phyloP scores from a whole-genome alignment of 2,329 filamentous ascomycete genomes.

The Scedosporium dehoogii region DNA sequence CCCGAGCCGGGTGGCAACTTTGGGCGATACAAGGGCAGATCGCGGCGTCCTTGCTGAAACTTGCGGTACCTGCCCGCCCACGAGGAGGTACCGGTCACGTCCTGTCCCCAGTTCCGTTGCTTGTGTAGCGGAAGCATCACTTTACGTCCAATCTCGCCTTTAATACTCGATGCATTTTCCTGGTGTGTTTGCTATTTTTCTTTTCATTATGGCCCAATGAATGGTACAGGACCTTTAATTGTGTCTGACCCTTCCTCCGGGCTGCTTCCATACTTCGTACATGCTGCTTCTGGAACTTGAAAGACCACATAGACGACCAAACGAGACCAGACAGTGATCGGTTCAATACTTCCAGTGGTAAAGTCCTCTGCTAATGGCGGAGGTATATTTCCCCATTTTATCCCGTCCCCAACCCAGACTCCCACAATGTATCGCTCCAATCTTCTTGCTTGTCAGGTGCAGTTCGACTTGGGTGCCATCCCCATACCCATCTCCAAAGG shows the following conservation, averaged over 20 bases:
- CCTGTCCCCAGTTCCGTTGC: background rate
- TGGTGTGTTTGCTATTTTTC: too few species aligned
- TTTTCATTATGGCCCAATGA: too few species aligned
- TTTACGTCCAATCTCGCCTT: too few species aligned
- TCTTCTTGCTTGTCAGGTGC: background rate
- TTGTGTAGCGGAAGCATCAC: too few species aligned
- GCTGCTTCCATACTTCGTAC: too few species aligned
- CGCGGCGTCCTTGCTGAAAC: background rate
- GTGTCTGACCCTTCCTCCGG: too few species aligned
- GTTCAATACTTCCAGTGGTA: too few species aligned
- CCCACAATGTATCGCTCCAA: background rate
- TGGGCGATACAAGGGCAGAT: background rate
- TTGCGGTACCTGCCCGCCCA: background rate
- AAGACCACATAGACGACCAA: too few species aligned
- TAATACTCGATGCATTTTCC: too few species aligned
- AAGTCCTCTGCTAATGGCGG: background rate
- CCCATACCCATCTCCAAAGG: background rate
- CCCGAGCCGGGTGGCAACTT: constrained; percentile 7
- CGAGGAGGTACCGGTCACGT: background rate
- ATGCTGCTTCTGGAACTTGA: too few species aligned
- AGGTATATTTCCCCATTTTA: constrained; percentile 4
- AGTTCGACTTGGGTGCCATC: background rate
- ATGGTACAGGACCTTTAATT: too few species aligned
- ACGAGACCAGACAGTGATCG: too few species aligned
- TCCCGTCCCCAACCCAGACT: background rate